Base-by-base conservation (phyloP, 257 asterid genomes). In the Nicotiana obtusifolia region DNA sequence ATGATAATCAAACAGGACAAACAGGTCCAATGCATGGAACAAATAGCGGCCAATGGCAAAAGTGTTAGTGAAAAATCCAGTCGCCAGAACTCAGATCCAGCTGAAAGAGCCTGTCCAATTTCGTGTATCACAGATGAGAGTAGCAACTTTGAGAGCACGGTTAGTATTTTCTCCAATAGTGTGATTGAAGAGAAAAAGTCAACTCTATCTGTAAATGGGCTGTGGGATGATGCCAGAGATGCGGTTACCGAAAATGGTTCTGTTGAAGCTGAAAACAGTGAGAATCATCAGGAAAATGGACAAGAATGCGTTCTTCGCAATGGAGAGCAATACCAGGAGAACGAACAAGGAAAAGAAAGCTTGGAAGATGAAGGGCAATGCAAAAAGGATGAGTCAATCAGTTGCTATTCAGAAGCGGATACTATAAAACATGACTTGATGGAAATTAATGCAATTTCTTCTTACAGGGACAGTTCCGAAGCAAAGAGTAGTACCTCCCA, bases 341-440 rank as follows among this genome's bases (percentile, higher is more conserved):
- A 20, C 60, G 86, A 82, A 73, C 83, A 85, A 41, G 87, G 53
- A 60, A 77, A 28, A 78, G 84, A 81, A 60, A 54, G 28, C 1
- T 22, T 65, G 79, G 88, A 84, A 85, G 88, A 86, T 64, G 41
- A 80, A 65, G 81, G 71, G 44, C 91, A 80, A 77, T 76, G 80
- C 80, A 53, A 59, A 35, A 91, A 89, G 76, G 89, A 85, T 80
- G 81, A 82, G 64, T 65, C 60, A 33, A 71, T 53, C 37, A 80
- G 66, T 80, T 83, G 81, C 75, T 68, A 81, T 68, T 64, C 86
- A 5, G 86, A 60, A 66, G 81, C 66, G 78, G 85, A 64, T 65
- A 52, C 65, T 14, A 20, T 53, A 37, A 26, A 37, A 56, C 88
- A 78, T 20, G 71, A 59, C 64, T 83, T 59, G 35, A 41, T 61